Conservation (phyloP, 163 green algal species). For the Volvox carteri region DNA sequence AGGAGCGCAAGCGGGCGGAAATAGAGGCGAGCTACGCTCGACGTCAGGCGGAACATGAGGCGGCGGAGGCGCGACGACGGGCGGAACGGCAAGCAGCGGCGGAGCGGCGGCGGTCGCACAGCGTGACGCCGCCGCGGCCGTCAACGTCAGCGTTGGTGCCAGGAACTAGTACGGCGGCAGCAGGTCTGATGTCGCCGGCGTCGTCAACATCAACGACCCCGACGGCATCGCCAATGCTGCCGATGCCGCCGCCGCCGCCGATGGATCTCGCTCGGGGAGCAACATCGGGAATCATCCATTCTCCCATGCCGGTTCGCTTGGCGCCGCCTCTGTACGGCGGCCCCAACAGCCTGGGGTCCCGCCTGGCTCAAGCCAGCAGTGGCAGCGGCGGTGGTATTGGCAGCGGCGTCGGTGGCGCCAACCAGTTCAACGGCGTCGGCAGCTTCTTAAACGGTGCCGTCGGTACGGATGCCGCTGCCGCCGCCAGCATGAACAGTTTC, state of each 20-base stretch:
- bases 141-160: neutral
- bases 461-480: neutral
- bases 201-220: neutral
- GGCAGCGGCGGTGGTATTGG: neutral
- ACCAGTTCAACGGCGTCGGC: neutral
- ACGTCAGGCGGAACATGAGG: neutral
- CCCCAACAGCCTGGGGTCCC: neutral
- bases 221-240: neutral
- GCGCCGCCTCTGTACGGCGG: neutral
- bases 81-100: constrained; percentile 6
- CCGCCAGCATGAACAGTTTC: neutral
- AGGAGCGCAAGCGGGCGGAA: constrained; percentile 34
- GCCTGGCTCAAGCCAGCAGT: neutral
- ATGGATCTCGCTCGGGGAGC: neutral
- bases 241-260: neutral
- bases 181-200: neutral
- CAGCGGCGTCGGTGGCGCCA: neutral
- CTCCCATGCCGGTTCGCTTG: constrained; percentile 16
- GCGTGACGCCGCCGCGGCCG: neutral
- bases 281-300: constrained; percentile 10
- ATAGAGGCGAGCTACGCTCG: constrained; percentile 30
- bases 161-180: neutral
- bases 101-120: neutral
- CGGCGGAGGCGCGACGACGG: constrained; percentile 14
- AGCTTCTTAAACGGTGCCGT: neutral